Evolutionary conservation across 768 basidiomycete species (phyloP).

Genomic region (Phaeotremella skinneri): DNA sequence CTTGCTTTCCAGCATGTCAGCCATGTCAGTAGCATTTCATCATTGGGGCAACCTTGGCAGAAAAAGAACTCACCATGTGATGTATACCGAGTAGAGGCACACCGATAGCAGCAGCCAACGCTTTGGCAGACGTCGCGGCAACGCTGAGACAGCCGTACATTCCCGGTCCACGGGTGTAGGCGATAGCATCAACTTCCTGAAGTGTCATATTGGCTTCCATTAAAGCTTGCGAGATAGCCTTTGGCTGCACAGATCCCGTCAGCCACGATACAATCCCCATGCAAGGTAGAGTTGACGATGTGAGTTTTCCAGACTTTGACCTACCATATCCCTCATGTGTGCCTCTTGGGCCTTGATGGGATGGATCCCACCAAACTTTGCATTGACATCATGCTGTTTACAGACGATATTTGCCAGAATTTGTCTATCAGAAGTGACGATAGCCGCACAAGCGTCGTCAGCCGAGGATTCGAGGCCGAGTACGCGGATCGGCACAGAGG

Average conservation of each 20-base stretch:
- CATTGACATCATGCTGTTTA: constrained; percentile 64
- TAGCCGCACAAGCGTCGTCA: constrained; percentile 88
- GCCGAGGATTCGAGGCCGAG: constrained; percentile 74
- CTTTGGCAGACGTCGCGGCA: constrained; percentile 77
- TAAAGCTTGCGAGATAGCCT: constrained; percentile 68
- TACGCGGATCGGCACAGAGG: constrained; percentile 28
- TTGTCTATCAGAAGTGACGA: constrained; percentile 66
- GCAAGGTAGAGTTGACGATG: neutral
- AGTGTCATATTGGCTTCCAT: constrained; percentile 62
- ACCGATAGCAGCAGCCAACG: constrained; percentile 69
- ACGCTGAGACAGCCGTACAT: constrained; percentile 78
- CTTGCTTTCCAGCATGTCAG: constrained; percentile 63
- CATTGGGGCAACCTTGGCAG: neutral
- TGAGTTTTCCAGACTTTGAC: constrained; percentile 6
- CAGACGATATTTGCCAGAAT: constrained; percentile 82
- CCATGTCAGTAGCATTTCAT: neutral
- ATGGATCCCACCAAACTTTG: constrained; percentile 51
- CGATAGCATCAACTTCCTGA: constrained; percentile 75
- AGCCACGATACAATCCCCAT: neutral
- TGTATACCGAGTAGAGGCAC: constrained; percentile 88
- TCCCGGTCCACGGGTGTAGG: constrained; percentile 72
- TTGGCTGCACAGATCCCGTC: constrained; percentile 58
- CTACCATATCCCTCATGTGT: constrained; percentile 76
- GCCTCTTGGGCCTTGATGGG: constrained; percentile 65
- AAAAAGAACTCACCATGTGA: constrained; percentile 70